phyloP scores from a whole-genome alignment of 2,329 filamentous ascomycete species.

The Aspergillus ochraceoroseus region DNA sequence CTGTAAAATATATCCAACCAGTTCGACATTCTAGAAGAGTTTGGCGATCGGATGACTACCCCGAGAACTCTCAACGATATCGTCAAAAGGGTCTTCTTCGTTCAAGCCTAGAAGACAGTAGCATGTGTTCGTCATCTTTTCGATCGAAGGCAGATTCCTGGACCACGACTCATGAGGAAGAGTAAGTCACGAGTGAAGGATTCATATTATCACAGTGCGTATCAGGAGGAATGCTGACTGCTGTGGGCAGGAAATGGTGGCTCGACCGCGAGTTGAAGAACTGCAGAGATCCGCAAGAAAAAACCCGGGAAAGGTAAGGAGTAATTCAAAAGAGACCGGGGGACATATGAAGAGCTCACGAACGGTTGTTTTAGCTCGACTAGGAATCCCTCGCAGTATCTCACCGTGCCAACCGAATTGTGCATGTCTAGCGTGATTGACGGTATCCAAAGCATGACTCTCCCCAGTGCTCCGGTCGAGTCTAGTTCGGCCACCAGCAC shows the following conservation, averaged over 20 bases:
- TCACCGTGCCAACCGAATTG: background rate
- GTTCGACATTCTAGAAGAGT: constrained; percentile 14
- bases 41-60: constrained; percentile 18
- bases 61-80: constrained; percentile 4
- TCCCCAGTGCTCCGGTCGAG: too few relatives aligned
- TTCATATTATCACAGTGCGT: background rate
- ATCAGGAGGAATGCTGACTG: constrained; percentile 7
- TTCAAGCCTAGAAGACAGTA: constrained; percentile 13
- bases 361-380: background rate
- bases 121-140: constrained; percentile 17
- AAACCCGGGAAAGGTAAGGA: constrained; percentile 9
- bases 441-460: too few relatives aligned
- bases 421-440: background rate
- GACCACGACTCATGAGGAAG: constrained; percentile 21
- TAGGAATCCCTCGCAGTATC: background rate
- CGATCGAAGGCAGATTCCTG: constrained; percentile 24
- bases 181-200: constrained; percentile 17
- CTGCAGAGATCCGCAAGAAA: background rate
- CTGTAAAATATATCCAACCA: background rate
- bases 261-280: constrained; percentile 7
- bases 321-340: background rate
- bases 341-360: too few relatives aligned
- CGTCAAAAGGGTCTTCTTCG: constrained; percentile 4
- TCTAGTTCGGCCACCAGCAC: background rate
- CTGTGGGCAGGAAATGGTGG: constrained; percentile 12